phyloP scores from a whole-genome alignment of 2,329 filamentous ascomycete species.

The Chlorencoelia australis region DNA sequence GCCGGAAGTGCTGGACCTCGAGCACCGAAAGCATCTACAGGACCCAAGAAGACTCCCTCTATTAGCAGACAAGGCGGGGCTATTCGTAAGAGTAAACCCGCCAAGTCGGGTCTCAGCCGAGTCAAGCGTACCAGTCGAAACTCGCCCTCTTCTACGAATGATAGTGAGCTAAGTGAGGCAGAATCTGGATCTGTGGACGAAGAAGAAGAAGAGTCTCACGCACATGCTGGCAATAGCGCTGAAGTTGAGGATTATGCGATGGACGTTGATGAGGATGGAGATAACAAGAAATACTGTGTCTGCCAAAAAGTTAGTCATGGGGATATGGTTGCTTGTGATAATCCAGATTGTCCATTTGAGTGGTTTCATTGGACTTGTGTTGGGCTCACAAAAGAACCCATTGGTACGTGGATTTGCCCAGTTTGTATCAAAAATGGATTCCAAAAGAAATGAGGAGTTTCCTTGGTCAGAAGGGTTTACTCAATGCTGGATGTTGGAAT shows the following conservation, averaged over 20 bases:
- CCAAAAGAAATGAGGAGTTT: background rate
- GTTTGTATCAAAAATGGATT: conserved; percentile 39
- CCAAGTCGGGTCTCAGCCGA: conserved; percentile 51
- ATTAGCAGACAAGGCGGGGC: conserved; percentile 24
- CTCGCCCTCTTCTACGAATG: conserved; percentile 52
- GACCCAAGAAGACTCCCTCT: conserved; percentile 27
- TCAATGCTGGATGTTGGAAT: no score
- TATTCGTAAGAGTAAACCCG: conserved; percentile 21
- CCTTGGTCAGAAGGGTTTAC: background rate
- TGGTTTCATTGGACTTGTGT: conserved; percentile 83
- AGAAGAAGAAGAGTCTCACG: conserved; percentile 31
- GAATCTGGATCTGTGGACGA: conserved; percentile 45
- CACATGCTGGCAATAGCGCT: conserved; percentile 39
- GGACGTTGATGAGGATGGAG: conserved; percentile 53
- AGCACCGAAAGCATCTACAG: conserved; percentile 26
- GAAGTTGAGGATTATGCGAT: conserved; percentile 42
- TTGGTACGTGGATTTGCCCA: conserved; percentile 59
- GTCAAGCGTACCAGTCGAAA: conserved; percentile 49
- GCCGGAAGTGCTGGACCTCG: conserved; percentile 53
- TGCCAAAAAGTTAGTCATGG: conserved; percentile 78
- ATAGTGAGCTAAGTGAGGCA: conserved; percentile 56
- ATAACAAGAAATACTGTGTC: conserved; percentile 69
- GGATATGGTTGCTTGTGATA: conserved; percentile 85
- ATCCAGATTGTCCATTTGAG: conserved; percentile 68
- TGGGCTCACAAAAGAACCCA: conserved; percentile 56